phyloP scores from a whole-genome alignment of 805 yeast species.

The Cyberlindnera mississippiensis region DNA sequence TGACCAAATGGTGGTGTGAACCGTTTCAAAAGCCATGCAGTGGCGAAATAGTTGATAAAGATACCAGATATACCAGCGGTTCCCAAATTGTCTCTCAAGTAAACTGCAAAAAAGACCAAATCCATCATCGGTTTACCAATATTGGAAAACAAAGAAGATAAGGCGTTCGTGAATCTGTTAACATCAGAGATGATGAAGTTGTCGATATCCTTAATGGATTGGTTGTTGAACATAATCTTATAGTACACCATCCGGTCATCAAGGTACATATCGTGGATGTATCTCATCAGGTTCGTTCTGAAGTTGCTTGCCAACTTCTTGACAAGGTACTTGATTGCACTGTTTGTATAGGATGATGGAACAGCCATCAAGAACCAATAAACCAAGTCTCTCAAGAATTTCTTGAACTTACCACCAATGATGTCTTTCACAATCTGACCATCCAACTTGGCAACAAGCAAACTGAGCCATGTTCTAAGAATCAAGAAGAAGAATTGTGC shows the following conservation, averaged over 20 bases:
- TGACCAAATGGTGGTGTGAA: slow-evolving; percentile 85
- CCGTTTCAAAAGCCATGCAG: slow-evolving; percentile 69
- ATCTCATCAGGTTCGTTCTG: slow-evolving; percentile 78
- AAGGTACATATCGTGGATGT: slow-evolving; percentile 85
- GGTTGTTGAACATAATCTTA: slow-evolving; percentile 55
- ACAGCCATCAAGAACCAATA: slow-evolving; percentile 89
- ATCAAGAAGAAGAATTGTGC: slow-evolving; percentile 73
- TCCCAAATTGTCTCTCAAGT: slow-evolving; percentile 82
- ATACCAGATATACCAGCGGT: slow-evolving; percentile 82
- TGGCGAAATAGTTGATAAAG: slow-evolving; percentile 70
- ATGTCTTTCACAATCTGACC: slow-evolving; percentile 90
- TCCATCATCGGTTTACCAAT: slow-evolving; percentile 92
- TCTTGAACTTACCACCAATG: slow-evolving; percentile 73
- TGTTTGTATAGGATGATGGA: slow-evolving; percentile 90
- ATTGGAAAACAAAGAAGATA: slow-evolving; percentile 79
- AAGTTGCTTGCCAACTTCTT: slow-evolving; percentile 75
- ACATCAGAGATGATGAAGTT: slow-evolving; percentile 80
- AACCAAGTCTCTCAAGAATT: slow-evolving; percentile 69
- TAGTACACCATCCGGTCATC: slow-evolving; percentile 80
- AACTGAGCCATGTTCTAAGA: slow-evolving; percentile 81
- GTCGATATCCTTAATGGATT: slow-evolving; percentile 64
- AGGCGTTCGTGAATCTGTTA: slow-evolving; percentile 71
- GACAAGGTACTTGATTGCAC: slow-evolving; percentile 80
- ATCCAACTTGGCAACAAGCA: slow-evolving; percentile 82
- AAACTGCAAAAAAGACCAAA: slow-evolving; percentile 75